These are phyloP conservation scores for Hymenoscyphus occultus DNA, from an alignment of 2,329 filamentous ascomycete genomes.

Conservation along the genomic window DNA sequence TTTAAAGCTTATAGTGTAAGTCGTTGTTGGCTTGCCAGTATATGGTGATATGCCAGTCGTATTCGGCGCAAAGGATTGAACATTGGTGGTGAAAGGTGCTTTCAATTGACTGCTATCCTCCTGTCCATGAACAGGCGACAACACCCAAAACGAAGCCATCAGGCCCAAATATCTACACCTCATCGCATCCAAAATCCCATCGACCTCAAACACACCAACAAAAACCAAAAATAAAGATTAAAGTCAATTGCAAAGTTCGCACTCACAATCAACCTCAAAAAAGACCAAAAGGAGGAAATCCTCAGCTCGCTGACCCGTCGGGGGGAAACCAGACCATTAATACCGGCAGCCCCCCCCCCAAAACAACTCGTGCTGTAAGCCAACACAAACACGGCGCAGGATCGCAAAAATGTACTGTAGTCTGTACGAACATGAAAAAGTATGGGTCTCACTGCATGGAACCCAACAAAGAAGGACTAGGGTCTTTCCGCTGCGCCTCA, in stretches of 20 bases:
- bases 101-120: background rate
- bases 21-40: background rate
- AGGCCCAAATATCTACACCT: background rate
- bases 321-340: constrained; percentile 1
- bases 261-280: background rate
- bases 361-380: background rate
- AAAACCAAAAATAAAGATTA: background rate
- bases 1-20: background rate
- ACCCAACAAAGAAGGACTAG: constrained; percentile 3
- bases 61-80: no score
- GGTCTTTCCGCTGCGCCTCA: constrained; percentile 9
- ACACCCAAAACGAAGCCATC: background rate
- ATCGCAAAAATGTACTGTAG: background rate
- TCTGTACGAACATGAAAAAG: background rate
- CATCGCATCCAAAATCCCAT: background rate
- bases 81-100: background rate
- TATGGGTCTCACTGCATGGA: constrained; percentile 12
- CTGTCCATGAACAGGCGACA: background rate
- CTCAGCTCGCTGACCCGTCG: constrained; percentile 6
- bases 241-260: background rate
- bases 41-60: no score
- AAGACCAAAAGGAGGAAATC: constrained; percentile 12
- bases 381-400: background rate
- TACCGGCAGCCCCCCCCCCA: background rate
- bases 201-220: background rate